A percentile compares a stretch with the other conserved stretches of the same genome.
These are phyloP conservation scores for Xanthoparmelia taractica DNA, from an alignment of 495 filamentous ascomycete genomes.

Conservation along the genomic window DNA sequence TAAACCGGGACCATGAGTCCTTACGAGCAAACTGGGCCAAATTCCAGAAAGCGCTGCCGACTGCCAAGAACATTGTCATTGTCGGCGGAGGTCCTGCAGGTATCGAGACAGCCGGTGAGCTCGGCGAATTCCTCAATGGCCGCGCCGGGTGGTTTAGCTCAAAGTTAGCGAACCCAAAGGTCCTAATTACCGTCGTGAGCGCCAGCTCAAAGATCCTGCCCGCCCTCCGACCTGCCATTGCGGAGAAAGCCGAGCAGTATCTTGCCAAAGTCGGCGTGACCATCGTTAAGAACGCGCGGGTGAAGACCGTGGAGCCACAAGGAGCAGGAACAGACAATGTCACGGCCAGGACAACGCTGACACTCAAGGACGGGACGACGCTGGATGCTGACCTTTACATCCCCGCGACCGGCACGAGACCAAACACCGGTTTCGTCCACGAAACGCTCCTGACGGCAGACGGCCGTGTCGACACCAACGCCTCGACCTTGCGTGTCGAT, in stretches of 20 bases:
- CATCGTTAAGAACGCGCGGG: no score
- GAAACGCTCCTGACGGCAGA: constrained; percentile 28
- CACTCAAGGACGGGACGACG: no score
- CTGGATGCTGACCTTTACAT: no score
- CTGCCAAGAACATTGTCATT: constrained; percentile 39
- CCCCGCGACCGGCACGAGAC: no score
- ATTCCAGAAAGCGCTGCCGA: constrained; percentile 36
- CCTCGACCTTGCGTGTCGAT: constrained; percentile 40
- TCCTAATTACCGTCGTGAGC: constrained; percentile 6
- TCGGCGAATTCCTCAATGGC: constrained; percentile 45
- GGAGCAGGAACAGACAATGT: no score
- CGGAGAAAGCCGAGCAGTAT: no score
- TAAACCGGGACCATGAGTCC: constrained; percentile 13
- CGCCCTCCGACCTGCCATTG: no score
- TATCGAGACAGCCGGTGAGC: constrained; percentile 46
- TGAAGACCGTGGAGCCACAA: no score
- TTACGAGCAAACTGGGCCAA: not conserved
- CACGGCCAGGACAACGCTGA: no score
- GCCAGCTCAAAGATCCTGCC: no score
- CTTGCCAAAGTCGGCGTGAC: no score
- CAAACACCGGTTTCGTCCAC: not conserved
- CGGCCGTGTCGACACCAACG: constrained; percentile 39
- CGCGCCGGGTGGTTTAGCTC: constrained; percentile 28
- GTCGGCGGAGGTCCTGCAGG: constrained; percentile 36
- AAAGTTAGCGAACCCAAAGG: constrained; percentile 31